phyloP scores from a whole-genome alignment of 495 filamentous ascomycete species.

The Mytilinidion resinicola region DNA sequence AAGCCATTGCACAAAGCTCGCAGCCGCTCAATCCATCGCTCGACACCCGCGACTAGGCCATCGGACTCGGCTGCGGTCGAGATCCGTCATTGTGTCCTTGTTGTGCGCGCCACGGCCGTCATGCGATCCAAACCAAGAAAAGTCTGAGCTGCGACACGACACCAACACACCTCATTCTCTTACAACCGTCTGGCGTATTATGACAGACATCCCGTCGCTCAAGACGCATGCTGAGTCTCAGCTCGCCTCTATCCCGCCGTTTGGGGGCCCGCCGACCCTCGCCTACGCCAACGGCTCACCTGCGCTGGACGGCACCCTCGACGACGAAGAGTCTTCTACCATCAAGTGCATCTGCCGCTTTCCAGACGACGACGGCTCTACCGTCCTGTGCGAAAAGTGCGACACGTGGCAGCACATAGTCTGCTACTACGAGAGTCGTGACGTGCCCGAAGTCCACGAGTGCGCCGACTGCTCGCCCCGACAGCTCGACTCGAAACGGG shows the following conservation, averaged over 20 bases:
- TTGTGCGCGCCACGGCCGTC: constrained; percentile 25
- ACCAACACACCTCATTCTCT: constrained; percentile 6
- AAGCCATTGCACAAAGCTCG: constrained; percentile 5
- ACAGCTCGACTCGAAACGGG: constrained; percentile 60
- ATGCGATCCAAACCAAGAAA: constrained; percentile 28
- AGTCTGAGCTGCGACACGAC: constrained; percentile 23
- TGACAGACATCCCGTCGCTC: constrained; percentile 76
- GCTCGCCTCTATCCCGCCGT: constrained; percentile 60
- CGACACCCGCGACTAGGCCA: constrained; percentile 8
- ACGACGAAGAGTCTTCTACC: constrained; percentile 84
- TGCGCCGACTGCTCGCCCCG: constrained; percentile 83
- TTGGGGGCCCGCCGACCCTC: constrained; percentile 48
- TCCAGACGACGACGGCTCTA: constrained; percentile 91
- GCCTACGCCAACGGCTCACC: constrained; percentile 52
- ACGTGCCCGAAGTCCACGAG: constrained; percentile 74
- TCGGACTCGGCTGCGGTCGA: constrained; percentile 10
- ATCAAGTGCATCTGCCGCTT: constrained; percentile 97
- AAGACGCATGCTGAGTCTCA: constrained; percentile 57
- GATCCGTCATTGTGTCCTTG: constrained; percentile 16
- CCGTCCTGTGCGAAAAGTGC: constrained; percentile 91
- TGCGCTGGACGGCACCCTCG: constrained; percentile 48
- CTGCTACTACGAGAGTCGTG: constrained; percentile 74
- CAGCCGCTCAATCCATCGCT: neutral
- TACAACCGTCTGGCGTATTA: constrained; percentile 56
- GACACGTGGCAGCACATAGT: constrained; percentile 97